Evolutionary conservation across 2,329 filamentous ascomycete species (phyloP).

Genomic region (Cercospora citrullina): DNA sequence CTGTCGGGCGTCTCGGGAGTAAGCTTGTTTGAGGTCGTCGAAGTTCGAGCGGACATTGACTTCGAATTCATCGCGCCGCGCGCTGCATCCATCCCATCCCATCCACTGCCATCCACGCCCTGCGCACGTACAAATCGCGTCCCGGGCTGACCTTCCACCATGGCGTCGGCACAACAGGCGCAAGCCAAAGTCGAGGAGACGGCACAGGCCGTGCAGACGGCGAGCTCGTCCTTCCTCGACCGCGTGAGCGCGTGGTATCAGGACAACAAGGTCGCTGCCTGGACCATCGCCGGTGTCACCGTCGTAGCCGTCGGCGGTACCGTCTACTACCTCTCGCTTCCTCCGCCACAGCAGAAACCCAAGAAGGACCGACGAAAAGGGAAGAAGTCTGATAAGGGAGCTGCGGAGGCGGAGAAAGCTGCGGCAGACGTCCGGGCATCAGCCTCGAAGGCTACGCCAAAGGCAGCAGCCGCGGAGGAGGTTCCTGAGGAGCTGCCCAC

Average conservation of each 20-base stretch:
- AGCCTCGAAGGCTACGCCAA: slow-evolving; percentile 29
- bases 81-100: slow-evolving; percentile 11
- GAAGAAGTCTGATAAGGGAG: slow-evolving; percentile 66
- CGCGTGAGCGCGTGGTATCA: slow-evolving; percentile 87
- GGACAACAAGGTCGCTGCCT: slow-evolving; percentile 93
- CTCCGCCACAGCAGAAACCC: slow-evolving; percentile 55
- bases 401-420: slow-evolving; percentile 42
- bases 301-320: slow-evolving; percentile 89
- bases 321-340: slow-evolving; percentile 77
- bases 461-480: slow-evolving; percentile 39
- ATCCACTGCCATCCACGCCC: slow-evolving; percentile 13
- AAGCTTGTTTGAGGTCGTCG: slow-evolving; percentile 9
- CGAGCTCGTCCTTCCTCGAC: slow-evolving; percentile 77
- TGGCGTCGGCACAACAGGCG: slow-evolving; percentile 23
- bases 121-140: slow-evolving; percentile 1
- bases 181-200: slow-evolving; percentile 25
- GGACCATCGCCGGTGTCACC: slow-evolving; percentile 92
- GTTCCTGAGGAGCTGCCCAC: slow-evolving; percentile 50
- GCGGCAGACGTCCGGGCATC: slow-evolving; percentile 27
- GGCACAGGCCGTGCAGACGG: slow-evolving; percentile 40
- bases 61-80: slow-evolving; percentile 7
- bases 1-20: neutral
- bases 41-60: slow-evolving; percentile 9
- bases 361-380: slow-evolving; percentile 89
- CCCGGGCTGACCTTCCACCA: slow-evolving; percentile 13